phyloP scores from a whole-genome alignment of 2,329 filamentous ascomycete genomes.

The Aureobasidium zeae region DNA sequence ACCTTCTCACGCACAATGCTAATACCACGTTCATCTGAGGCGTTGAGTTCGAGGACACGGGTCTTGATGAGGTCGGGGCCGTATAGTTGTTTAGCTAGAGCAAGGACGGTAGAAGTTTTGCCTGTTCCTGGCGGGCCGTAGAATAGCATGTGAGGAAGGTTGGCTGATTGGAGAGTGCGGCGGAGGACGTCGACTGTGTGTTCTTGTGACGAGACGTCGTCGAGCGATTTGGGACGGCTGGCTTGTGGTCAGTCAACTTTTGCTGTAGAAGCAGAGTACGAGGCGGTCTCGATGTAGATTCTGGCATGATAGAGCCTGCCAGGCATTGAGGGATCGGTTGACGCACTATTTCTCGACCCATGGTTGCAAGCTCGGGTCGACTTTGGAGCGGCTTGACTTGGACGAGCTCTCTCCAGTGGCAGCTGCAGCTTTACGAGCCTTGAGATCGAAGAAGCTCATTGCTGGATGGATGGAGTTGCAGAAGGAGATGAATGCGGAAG shows the following conservation, averaged over 20 bases:
- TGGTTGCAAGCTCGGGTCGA: constrained; percentile 65
- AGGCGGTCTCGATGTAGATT: too few species aligned
- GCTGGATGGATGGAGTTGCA: neutral
- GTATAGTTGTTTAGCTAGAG: constrained; percentile 93
- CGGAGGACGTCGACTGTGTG: constrained; percentile 91
- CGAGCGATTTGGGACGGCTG: constrained; percentile 86
- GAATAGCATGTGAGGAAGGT: constrained; percentile 99
- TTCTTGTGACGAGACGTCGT: constrained; percentile 94
- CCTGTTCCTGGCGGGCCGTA: constrained; percentile 96
- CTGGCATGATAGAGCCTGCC: constrained; percentile 11
- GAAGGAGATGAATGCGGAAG: neutral
- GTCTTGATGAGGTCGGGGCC: constrained; percentile 87
- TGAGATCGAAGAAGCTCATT: constrained; percentile 95
- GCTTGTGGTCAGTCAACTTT: too few species aligned
- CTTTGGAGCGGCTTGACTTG: constrained; percentile 55
- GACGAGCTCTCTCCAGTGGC: constrained; percentile 55
- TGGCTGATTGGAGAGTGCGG: constrained; percentile 86
- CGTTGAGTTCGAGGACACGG: constrained; percentile 97
- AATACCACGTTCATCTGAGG: constrained; percentile 96
- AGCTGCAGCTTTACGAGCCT: constrained; percentile 65
- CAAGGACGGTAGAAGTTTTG: constrained; percentile 96
- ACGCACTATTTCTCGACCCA: constrained; percentile 98
- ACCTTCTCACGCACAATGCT: constrained; percentile 95
- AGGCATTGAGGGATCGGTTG: neutral
- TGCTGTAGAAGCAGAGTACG: too few species aligned